These are phyloP conservation scores for Fraxinus floribunda DNA, from an alignment of 305 asterid species.

Conservation along the genomic window DNA sequence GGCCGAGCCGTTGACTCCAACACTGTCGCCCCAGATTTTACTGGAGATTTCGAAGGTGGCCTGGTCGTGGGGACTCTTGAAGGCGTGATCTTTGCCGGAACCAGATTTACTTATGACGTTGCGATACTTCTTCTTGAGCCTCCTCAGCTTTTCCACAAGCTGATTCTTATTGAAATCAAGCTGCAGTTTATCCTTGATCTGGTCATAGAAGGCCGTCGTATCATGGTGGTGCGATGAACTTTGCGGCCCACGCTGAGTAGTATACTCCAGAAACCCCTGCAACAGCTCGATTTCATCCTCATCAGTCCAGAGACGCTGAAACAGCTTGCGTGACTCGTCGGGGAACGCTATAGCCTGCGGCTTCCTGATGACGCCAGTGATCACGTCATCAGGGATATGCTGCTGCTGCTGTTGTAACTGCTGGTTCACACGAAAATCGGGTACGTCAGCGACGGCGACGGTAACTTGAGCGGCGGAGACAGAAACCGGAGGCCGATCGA, in stretches of 20 bases:
- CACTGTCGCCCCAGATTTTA: conserved; percentile 63
- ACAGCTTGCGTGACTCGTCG: conserved; percentile 79
- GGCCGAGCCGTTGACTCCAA: conserved; percentile 36
- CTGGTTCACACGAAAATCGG: conserved; percentile 27
- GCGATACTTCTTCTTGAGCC: conserved; percentile 85
- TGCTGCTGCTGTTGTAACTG: conserved; percentile 29
- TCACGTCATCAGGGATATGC: conserved; percentile 27
- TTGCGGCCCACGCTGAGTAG: conserved; percentile 57
- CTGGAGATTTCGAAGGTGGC: conserved; percentile 81
- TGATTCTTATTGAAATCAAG: conserved; percentile 88
- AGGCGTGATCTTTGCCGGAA: conserved; percentile 67
- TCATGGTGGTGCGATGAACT: conserved; percentile 75
- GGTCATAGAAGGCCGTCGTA: conserved; percentile 86
- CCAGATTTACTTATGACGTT: conserved; percentile 59
- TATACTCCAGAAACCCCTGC: conserved; percentile 82
- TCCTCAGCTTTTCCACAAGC: conserved; percentile 82
- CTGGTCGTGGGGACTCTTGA: conserved; percentile 86
- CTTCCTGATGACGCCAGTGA: conserved; percentile 35
- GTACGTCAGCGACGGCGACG: conserved; percentile 48
- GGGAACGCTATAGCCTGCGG: conserved; percentile 37
- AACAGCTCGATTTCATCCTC: conserved; percentile 92
- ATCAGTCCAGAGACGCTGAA: conserved; percentile 93
- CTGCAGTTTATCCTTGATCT: conserved; percentile 83
- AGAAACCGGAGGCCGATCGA: conserved; percentile 35
- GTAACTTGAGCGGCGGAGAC: conserved; percentile 43